Percentiles rank a stretch among this genome's conserved stretches.
Conservation (phyloP, 148 eudicot genomes). For the Talinum fruticosum region DNA sequence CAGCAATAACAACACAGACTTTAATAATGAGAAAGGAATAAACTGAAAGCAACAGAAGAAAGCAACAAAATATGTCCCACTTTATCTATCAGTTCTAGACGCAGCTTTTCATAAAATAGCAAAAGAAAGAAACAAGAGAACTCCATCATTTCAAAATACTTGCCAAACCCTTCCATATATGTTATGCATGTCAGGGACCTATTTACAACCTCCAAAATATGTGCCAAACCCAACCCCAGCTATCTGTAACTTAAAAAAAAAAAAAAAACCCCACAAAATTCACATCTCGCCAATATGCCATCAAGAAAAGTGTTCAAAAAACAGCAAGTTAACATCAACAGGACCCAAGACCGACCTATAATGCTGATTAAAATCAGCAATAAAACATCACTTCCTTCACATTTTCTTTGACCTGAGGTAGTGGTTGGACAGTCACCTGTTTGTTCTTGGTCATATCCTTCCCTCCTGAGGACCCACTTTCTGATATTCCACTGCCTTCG, state of each 20-base stretch:
- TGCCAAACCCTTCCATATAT: too few relatives aligned
- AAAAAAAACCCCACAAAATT: background rate
- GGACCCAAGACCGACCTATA: background rate
- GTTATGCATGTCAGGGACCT: too few relatives aligned
- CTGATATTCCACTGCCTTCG: slow-evolving; percentile 39
- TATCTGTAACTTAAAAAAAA: too few relatives aligned
- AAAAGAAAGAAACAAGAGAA: background rate
- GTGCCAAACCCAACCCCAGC: background rate
- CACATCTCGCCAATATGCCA: background rate
- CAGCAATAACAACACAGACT: too few relatives aligned
- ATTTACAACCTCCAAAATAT: background rate
- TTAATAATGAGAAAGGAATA: too few relatives aligned
- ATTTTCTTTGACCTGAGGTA: slow-evolving; percentile 47
- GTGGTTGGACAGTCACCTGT: slow-evolving; percentile 18
- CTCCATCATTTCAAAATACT: too few relatives aligned
- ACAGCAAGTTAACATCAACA: background rate
- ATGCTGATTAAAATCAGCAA: slow-evolving; percentile 31
- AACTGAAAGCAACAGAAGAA: too few relatives aligned
- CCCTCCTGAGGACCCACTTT: slow-evolving; percentile 39
- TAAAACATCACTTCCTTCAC: slow-evolving; percentile 77
- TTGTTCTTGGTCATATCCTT: slow-evolving; percentile 31
- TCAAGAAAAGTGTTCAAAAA: background rate
- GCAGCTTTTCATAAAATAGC: background rate
- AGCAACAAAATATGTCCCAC: too few relatives aligned
- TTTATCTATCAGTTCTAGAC: too few relatives aligned